Conservation (phyloP, 352 stramenopile genomes). For the Halophytophthora batemanensis region DNA sequence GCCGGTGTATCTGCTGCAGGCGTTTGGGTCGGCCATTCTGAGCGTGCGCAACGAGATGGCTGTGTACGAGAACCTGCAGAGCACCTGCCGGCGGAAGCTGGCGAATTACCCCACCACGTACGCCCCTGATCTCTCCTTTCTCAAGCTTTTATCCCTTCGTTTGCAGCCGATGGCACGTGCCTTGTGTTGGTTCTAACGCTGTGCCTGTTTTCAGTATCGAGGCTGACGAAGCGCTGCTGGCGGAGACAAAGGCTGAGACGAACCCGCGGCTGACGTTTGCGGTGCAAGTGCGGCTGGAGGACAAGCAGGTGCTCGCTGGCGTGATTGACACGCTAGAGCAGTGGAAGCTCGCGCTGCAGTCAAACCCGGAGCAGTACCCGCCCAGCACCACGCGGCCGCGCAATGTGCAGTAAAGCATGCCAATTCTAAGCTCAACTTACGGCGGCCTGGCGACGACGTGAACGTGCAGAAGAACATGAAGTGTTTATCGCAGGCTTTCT, state of each 20-base stretch:
- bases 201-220: conserved; percentile 27
- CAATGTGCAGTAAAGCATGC: conserved; percentile 5
- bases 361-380: conserved; percentile 30
- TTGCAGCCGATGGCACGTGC: not conserved
- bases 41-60: conserved; percentile 49
- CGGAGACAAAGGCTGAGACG: conserved; percentile 14
- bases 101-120: conserved; percentile 47
- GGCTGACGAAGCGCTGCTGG: conserved; percentile 35
- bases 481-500: not conserved
- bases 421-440: not conserved
- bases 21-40: conserved; percentile 41
- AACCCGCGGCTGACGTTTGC: conserved; percentile 28
- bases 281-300: conserved; percentile 42
- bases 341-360: conserved; percentile 34
- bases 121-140: conserved; percentile 6
- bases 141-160: too few relatives aligned
- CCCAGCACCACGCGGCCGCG: conserved; percentile 20
- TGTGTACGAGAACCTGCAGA: conserved; percentile 51
- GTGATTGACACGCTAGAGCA: conserved; percentile 34
- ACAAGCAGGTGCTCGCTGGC: conserved; percentile 43
- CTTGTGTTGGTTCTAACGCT: not conserved
- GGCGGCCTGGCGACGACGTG: too few relatives aligned
- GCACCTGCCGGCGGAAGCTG: conserved; percentile 38
- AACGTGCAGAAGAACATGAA: not conserved
- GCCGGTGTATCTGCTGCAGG: conserved; percentile 12